phyloP scores from a whole-genome alignment of 108 stramenopile genomes.

The Parmales sp. region DNA sequence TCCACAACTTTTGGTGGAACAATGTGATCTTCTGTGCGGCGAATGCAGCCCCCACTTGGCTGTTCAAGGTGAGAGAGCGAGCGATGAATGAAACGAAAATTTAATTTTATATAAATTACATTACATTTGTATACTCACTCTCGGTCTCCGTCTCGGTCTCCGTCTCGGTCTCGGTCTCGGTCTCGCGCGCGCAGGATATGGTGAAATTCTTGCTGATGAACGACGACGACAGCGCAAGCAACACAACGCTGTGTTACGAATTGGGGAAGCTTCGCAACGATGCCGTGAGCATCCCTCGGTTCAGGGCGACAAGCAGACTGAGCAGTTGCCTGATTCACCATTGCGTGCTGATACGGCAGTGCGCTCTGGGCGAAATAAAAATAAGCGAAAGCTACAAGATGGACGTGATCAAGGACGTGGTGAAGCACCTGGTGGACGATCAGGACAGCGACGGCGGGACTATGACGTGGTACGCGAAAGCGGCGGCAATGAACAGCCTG shows the following conservation, averaged over 20 bases:
- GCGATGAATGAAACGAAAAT: too few species aligned
- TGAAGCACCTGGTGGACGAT: neutral
- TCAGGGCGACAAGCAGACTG: neutral
- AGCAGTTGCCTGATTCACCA: neutral
- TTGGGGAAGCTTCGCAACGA: neutral
- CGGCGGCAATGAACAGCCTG: neutral
- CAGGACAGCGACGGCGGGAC: neutral
- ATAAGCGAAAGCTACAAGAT: neutral
- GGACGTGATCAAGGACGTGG: neutral
- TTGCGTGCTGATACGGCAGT: neutral
- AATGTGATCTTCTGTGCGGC: constrained; percentile 9
- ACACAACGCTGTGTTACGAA: constrained; percentile 1
- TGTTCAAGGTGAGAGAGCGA: too few species aligned
- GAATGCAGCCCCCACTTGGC: neutral
- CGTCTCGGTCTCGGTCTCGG: too few species aligned
- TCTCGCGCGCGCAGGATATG: too few species aligned
- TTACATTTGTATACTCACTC: too few species aligned
- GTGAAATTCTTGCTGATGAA: neutral
- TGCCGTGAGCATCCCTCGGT: neutral
- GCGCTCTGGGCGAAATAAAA: neutral
- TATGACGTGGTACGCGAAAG: neutral
- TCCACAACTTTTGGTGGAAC: constrained; percentile 6
- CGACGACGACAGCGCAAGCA: constrained; percentile 3
- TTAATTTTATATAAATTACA: too few species aligned
- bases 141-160: too few species aligned